These are phyloP conservation scores for Rostrohypoxylon terebratum DNA, from an alignment of 495 filamentous ascomycete genomes.

Conservation along the genomic window DNA sequence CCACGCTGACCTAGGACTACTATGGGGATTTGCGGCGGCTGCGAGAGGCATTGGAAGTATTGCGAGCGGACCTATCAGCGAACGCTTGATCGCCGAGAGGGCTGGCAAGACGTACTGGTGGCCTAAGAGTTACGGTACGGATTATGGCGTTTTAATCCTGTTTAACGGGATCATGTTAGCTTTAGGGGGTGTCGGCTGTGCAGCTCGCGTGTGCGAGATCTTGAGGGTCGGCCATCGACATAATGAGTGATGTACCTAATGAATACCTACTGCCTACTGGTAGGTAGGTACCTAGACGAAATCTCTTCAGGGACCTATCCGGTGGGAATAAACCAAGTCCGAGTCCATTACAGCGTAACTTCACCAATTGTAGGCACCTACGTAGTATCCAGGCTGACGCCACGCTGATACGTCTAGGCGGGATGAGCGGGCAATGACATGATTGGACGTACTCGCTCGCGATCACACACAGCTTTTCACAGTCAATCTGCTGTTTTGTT, in stretches of 20 bases:
- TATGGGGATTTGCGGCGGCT: constrained; percentile 72
- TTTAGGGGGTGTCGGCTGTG: constrained; percentile 31
- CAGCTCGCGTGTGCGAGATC: constrained; percentile 25
- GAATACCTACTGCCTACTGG: neutral
- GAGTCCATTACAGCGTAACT: neutral
- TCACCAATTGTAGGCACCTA: no score
- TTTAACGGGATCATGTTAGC: constrained; percentile 62
- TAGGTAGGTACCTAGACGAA: neutral
- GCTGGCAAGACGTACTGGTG: constrained; percentile 21
- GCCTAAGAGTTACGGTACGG: constrained; percentile 56
- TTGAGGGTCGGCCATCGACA: constrained; percentile 33
- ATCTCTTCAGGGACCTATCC: neutral
- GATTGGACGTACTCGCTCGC: neutral
- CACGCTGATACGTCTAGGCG: neutral
- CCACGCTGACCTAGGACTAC: constrained; percentile 57
- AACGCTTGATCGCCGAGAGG: constrained; percentile 61
- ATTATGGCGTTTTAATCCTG: constrained; percentile 64
- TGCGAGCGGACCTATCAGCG: constrained; percentile 70
- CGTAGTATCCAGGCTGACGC: neutral
- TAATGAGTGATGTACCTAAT: constrained; percentile 4
- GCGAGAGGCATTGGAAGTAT: constrained; percentile 76
- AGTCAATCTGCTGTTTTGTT: neutral
- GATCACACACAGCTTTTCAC: neutral
- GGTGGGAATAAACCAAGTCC: neutral
- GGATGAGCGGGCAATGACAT: neutral